Evolutionary conservation across 192 early-diverging fungal genomes (phyloP).

Genomic region (Umbelopsis sp.): DNA sequence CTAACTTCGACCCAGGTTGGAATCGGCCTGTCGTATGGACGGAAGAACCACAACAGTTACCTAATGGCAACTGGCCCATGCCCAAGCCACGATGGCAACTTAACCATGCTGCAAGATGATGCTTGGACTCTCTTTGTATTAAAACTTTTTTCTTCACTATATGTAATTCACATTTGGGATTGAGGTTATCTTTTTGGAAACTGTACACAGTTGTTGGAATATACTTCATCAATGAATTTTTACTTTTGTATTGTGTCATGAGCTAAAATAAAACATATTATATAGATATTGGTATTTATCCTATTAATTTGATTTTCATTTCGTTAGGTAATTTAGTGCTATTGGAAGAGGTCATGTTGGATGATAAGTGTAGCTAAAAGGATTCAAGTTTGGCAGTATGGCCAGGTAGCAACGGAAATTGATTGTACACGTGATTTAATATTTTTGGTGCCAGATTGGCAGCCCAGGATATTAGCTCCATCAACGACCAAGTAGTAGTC

Average conservation of each 20-base stretch:
- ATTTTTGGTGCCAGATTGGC: neutral
- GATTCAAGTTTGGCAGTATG: too few species aligned
- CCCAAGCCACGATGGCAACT: slow-evolving; percentile 9
- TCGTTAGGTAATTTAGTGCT: neutral
- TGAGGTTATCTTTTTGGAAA: neutral
- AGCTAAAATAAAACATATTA: neutral
- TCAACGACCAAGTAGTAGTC: neutral
- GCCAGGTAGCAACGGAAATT: too few species aligned
- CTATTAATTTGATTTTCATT: neutral
- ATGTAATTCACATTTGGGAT: neutral
- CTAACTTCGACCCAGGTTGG: neutral
- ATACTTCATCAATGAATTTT: neutral
- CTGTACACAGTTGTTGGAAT: neutral
- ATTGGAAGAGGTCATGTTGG: neutral
- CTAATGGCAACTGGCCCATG: slow-evolving; percentile 12
- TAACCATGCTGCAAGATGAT: neutral
- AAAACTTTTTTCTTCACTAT: neutral
- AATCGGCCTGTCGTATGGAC: neutral
- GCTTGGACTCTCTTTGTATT: neutral
- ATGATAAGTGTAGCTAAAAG: neutral
- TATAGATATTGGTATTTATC: neutral
- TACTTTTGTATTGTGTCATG: neutral
- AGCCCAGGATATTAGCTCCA: neutral
- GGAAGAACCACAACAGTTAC: slow-evolving; percentile 2
- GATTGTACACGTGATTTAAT: neutral